Evolutionary conservation across 2,329 filamentous ascomycete genomes (phyloP).

Genomic region (Sporothrix luriei): DNA sequence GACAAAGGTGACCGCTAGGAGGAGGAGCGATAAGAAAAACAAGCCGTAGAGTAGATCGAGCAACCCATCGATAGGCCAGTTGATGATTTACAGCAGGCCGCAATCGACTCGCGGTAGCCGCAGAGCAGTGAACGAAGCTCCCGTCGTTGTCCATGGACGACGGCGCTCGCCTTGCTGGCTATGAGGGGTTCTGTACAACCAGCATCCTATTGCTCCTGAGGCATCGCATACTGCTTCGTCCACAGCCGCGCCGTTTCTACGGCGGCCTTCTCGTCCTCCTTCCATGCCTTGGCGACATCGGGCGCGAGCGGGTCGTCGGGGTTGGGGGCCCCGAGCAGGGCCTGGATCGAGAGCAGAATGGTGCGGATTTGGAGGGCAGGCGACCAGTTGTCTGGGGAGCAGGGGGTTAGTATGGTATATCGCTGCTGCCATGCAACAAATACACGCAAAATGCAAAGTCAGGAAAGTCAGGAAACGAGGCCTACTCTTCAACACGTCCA

Average conservation of each 20-base stretch:
- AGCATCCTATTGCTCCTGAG: conserved; percentile 40
- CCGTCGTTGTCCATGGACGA: not conserved
- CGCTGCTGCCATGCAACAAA: too few relatives aligned
- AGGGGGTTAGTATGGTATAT: not conserved
- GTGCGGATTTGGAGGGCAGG: conserved; percentile 96
- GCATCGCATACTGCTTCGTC: conserved; percentile 79
- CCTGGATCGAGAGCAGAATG: conserved; percentile 97
- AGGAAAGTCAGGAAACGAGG: not conserved
- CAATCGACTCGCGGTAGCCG: not conserved
- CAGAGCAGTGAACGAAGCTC: not conserved
- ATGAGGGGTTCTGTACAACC: not conserved
- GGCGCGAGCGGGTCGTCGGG: conserved; percentile 98
- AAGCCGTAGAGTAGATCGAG: not conserved
- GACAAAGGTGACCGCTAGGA: not conserved
- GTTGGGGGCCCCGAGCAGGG: conserved; percentile 91
- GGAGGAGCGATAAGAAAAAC: not conserved
- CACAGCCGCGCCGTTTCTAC: conserved; percentile 91
- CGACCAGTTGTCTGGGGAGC: conserved; percentile 85
- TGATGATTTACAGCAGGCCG: too few relatives aligned
- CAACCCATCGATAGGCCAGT: too few relatives aligned
- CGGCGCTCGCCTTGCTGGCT: not conserved
- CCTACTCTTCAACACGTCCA: conserved; percentile 93
- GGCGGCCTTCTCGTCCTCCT: conserved; percentile 89
- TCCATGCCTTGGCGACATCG: conserved; percentile 97
- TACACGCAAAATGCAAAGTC: too few relatives aligned